Base-by-base conservation (phyloP, 208 protist species). In the Endotrypanum monterogeii region DNA sequence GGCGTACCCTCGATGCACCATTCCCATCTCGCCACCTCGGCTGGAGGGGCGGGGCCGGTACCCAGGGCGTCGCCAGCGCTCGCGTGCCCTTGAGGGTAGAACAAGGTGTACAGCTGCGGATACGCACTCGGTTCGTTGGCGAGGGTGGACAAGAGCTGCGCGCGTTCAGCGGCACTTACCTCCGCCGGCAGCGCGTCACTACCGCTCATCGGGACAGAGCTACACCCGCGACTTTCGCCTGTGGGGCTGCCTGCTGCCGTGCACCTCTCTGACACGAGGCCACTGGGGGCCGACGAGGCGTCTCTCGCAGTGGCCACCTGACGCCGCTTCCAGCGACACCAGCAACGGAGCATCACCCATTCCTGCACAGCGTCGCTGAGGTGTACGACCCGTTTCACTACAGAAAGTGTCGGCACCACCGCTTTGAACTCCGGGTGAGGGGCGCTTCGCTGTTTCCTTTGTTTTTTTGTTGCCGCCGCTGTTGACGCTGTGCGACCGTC, bases 21-120 rank as follows among this genome's bases (percentile, higher is more conserved):
- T 37, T 9, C 30, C 50, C 48, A 57, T 18, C n/a, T 5, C 30
- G 23, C 44, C 32, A 55, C 39, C 28, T 37, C 63, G 32, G 63
- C 20, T n/a, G 63, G 39, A 3, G 46, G 37, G 46, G 66, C 6
- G 20, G 32, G 48, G 51, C 32, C 18, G 46, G 23, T 5, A 7
- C 8, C 8, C 1, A 57, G 51, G 25, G 8, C 48, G 39, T 14
- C 11, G 23, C 25, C 52, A 25, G 28, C 66, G 30, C 57, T 56
- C 5, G 55, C 37, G 55, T 77, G 71, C 18, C 66, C 57, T 52
- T 30, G 28, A 18, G 41, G 52, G 60, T 76, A 72, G 54, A 79
- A 79, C 35, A 80, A n/a, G 35, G 58, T 30, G 74, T 77, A 66
- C 3, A 84, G 80, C 46, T 80, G 73, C 55, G 80, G 80, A 61